These are phyloP conservation scores for Saussurea involucrata DNA, from an alignment of 129 eudicot species.

Conservation along the genomic window DNA sequence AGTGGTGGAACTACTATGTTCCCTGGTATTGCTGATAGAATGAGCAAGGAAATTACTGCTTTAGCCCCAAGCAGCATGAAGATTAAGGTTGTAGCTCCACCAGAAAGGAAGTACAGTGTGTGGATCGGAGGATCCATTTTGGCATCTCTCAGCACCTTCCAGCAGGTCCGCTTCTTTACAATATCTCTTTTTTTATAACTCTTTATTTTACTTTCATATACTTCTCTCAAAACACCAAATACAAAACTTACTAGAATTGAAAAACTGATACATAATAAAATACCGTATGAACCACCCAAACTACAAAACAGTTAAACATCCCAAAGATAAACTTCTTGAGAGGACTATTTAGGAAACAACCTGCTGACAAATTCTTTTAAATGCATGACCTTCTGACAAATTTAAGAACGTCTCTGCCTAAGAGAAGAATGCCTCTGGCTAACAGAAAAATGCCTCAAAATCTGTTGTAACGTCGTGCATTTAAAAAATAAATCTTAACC, in stretches of 20 bases:
- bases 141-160: conserved; percentile 74
- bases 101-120: conserved; percentile 70
- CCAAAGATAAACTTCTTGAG: too few species aligned
- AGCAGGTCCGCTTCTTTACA: conserved; percentile 37
- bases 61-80: conserved; percentile 74
- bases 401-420: too few species aligned
- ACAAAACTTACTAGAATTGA: background rate
- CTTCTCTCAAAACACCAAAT: background rate
- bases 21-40: conserved; percentile 62
- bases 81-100: conserved; percentile 68
- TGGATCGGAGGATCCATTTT: conserved; percentile 74
- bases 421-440: too few species aligned
- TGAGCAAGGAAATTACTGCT: conserved; percentile 69
- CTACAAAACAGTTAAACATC: background rate
- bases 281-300: background rate
- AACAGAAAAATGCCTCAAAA: too few species aligned
- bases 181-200: background rate
- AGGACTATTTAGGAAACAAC: too few species aligned
- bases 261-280: background rate
- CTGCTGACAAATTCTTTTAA: too few species aligned
- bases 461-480: too few species aligned
- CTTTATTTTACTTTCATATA: background rate
- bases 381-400: too few species aligned
- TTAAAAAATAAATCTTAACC: too few species aligned
- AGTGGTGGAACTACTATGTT: conserved; percentile 76